These are phyloP conservation scores for Fusarium irregulare DNA, from an alignment of 2,329 filamentous ascomycete species.

Conservation along the genomic window DNA sequence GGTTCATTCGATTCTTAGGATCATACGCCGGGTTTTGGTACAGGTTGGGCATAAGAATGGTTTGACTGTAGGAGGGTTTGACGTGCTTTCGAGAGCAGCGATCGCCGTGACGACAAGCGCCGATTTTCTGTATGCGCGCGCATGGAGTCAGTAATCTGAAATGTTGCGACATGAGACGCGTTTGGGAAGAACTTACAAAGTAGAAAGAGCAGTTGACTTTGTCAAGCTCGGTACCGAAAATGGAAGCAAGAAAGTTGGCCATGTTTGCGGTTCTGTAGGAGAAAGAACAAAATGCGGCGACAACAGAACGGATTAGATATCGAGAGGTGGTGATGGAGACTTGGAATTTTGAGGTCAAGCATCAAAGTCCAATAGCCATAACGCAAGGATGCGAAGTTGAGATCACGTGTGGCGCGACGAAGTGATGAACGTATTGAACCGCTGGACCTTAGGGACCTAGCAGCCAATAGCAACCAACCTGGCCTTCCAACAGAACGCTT, in stretches of 20 bases:
- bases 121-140: slow-evolving; percentile 82
- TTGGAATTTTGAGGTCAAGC: slow-evolving; percentile 38
- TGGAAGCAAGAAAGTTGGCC: slow-evolving; percentile 98
- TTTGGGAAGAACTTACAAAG: slow-evolving; percentile 55
- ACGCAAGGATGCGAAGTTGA: slow-evolving; percentile 35
- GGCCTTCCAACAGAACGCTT: too few relatives aligned
- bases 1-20: slow-evolving; percentile 95
- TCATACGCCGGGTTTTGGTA: slow-evolving; percentile 99
- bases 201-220: slow-evolving; percentile 99
- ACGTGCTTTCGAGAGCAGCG: slow-evolving; percentile 98
- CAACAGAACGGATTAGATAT: slow-evolving; percentile 9
- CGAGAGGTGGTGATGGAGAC: slow-evolving; percentile 29
- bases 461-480: too few relatives aligned
- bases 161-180: slow-evolving; percentile 22
- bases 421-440: too few relatives aligned
- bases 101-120: slow-evolving; percentile 97
- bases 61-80: slow-evolving; percentile 98
- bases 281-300: slow-evolving; percentile 7
- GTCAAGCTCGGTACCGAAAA: slow-evolving; percentile 99
- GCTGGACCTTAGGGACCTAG: too few relatives aligned
- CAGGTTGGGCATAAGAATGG: slow-evolving; percentile 96
- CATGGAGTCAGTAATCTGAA: slow-evolving; percentile 27
- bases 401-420: slow-evolving; percentile 48
- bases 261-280: slow-evolving; percentile 59
- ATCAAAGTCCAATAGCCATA: slow-evolving; percentile 21